Evolutionary conservation across 2,329 filamentous ascomycete genomes (phyloP).

Genomic region (Malbranchea cinnamomea): DNA sequence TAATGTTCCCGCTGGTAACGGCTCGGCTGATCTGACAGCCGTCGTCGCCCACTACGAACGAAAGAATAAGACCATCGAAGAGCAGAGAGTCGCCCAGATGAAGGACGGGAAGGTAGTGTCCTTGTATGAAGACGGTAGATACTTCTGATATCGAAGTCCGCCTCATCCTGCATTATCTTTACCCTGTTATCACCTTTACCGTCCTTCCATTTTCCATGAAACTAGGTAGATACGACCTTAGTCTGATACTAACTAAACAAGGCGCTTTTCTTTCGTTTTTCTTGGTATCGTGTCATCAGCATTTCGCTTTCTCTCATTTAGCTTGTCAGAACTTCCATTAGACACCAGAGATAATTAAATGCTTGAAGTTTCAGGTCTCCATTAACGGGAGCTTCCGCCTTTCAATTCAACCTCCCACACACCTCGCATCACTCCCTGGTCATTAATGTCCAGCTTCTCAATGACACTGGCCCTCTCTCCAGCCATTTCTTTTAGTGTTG

Average conservation of each 20-base stretch:
- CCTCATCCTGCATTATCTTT: too few species aligned
- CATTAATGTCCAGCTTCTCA: constrained; percentile 23
- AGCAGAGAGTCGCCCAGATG: constrained; percentile 35
- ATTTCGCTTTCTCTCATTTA: too few species aligned
- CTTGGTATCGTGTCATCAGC: too few species aligned
- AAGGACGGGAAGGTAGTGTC: constrained; percentile 30
- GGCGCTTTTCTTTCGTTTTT: too few species aligned
- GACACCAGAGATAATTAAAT: neutral
- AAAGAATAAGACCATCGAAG: constrained; percentile 41
- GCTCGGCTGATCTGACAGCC: constrained; percentile 40
- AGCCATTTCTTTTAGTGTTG: constrained; percentile 16
- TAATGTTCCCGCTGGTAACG: constrained; percentile 48
- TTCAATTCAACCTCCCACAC: constrained; percentile 23
- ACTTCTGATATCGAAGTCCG: constrained; percentile 9
- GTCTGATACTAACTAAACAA: too few species aligned
- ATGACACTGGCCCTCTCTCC: constrained; percentile 12
- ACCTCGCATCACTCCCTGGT: constrained; percentile 30
- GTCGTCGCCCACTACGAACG: constrained; percentile 49
- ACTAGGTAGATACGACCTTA: too few species aligned
- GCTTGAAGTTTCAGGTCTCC: neutral
- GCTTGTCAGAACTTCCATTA: too few species aligned
- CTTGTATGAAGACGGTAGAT: constrained; percentile 27
- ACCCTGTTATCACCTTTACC: too few species aligned
- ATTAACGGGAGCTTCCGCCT: constrained; percentile 1
- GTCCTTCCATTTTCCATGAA: too few species aligned